These are phyloP conservation scores for Ganoderma resinaceum DNA, from an alignment of 1,284 basidiomycete genomes.

Conservation along the genomic window DNA sequence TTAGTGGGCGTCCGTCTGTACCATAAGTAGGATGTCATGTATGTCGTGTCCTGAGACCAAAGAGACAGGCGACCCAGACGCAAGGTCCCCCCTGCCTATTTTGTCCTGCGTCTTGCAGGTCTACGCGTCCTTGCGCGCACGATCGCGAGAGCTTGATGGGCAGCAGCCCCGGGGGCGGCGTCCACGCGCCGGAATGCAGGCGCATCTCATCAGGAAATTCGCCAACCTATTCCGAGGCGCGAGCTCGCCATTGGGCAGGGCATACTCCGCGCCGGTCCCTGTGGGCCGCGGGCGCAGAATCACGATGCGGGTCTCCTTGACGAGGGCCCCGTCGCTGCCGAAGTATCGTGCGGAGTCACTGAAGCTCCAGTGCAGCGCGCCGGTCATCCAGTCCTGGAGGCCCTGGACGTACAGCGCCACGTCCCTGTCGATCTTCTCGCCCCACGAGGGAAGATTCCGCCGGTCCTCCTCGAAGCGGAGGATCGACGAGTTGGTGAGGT, in stretches of 20 bases:
- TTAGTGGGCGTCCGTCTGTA: background rate
- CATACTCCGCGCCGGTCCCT: conserved; percentile 9
- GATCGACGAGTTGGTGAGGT: conserved; percentile 37
- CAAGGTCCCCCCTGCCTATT: background rate
- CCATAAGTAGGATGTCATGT: background rate
- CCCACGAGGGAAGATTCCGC: conserved; percentile 39
- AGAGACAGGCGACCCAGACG: background rate
- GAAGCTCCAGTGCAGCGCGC: conserved; percentile 44
- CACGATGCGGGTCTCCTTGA: conserved; percentile 40
- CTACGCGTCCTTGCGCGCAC: conserved; percentile 3
- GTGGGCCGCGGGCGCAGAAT: conserved; percentile 33
- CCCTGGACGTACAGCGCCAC: conserved; percentile 39
- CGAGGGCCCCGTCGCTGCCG: conserved; percentile 36
- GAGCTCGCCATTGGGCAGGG: conserved; percentile 1
- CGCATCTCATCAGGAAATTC: conserved; percentile 11
- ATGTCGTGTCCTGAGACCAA: background rate
- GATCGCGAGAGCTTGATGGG: conserved; percentile 4
- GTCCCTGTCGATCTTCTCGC: conserved; percentile 38
- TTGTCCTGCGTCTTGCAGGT: background rate
- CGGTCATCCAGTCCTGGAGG: conserved; percentile 43
- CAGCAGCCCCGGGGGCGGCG: background rate
- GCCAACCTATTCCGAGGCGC: conserved; percentile 3
- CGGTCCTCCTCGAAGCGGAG: conserved; percentile 36
- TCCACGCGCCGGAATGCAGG: conserved; percentile 12
- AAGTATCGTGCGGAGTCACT: conserved; percentile 40